phyloP scores from a whole-genome alignment of 306 rosid species.

The Alnus rubra region DNA sequence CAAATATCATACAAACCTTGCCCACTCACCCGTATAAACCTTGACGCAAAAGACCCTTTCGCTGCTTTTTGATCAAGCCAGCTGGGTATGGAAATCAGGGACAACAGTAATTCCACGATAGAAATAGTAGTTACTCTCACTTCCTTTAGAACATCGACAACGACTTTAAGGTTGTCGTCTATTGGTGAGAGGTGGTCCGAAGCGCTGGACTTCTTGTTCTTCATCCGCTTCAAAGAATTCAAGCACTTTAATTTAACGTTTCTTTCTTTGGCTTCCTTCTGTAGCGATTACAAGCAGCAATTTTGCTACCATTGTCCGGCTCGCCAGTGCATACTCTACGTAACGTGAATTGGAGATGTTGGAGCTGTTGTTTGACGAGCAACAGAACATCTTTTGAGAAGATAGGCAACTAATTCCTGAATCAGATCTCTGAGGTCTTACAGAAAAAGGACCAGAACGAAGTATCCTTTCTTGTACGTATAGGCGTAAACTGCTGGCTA shows the following conservation, averaged over 20 bases:
- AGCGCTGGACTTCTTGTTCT: constrained; percentile 19
- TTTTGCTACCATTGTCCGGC: constrained; percentile 30
- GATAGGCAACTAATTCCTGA: constrained; percentile 4
- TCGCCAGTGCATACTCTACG: constrained; percentile 40
- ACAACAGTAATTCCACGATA: constrained; percentile 53
- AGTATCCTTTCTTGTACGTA: constrained; percentile 43
- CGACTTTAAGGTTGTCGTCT: constrained; percentile 44
- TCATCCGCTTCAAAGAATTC: constrained; percentile 41
- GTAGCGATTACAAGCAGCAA: constrained; percentile 38
- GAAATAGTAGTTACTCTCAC: constrained; percentile 49
- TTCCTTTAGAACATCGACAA: constrained; percentile 53
- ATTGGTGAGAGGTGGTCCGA: constrained; percentile 14
- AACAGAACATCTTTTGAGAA: constrained; percentile 43
- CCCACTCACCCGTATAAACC: constrained; percentile 27
- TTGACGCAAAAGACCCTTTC: constrained; percentile 36
- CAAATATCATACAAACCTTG: constrained; percentile 27
- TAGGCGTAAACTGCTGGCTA: constrained; percentile 23
- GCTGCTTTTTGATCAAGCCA: constrained; percentile 48
- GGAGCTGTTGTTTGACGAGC: constrained; percentile 56
- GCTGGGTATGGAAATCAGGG: constrained; percentile 45
- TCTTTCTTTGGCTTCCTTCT: constrained; percentile 60
- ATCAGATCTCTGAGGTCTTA: constrained; percentile 41
- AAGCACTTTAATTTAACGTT: constrained; percentile 53
- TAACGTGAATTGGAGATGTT: constrained; percentile 53
- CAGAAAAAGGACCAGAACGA: constrained; percentile 33